Conservation (phyloP, 139 green algal genomes). For the Tetraselmis chui region DNA sequence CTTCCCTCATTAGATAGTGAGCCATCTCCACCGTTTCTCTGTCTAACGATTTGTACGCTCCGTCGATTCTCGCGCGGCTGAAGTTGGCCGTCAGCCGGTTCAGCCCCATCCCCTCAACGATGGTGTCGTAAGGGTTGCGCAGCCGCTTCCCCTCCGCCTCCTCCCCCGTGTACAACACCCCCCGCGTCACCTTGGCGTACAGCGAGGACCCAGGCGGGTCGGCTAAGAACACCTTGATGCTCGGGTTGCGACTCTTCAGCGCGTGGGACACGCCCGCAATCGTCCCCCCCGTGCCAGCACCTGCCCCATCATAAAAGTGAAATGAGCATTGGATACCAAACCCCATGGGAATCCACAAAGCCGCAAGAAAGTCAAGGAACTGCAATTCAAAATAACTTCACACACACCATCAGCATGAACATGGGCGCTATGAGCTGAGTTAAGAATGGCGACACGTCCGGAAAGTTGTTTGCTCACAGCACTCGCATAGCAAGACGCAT, state of each 20-base stretch:
- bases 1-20: conserved; percentile 71
- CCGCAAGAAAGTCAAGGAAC: no score
- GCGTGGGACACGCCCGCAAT: conserved; percentile 72
- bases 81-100: conserved; percentile 94
- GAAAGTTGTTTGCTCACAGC: no score
- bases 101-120: conserved; percentile 84
- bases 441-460: no score
- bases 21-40: conserved; percentile 79
- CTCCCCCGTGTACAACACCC: conserved; percentile 73
- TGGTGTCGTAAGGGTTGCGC: conserved; percentile 88
- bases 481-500: no score
- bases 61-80: conserved; percentile 53
- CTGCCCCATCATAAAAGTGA: no score
- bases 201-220: conserved; percentile 85
- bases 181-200: conserved; percentile 87
- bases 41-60: conserved; percentile 56
- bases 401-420: no score
- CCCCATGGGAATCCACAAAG: no score
- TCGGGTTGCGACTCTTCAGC: conserved; percentile 50
- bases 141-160: conserved; percentile 89
- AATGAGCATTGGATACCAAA: no score
- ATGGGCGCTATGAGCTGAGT: no score
- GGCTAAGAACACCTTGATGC: conserved; percentile 51
- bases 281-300: conserved; percentile 88
- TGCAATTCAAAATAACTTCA: no score